These are phyloP conservation scores for Cicer cuneatum DNA, from an alignment of 306 rosid species.

Conservation along the genomic window DNA sequence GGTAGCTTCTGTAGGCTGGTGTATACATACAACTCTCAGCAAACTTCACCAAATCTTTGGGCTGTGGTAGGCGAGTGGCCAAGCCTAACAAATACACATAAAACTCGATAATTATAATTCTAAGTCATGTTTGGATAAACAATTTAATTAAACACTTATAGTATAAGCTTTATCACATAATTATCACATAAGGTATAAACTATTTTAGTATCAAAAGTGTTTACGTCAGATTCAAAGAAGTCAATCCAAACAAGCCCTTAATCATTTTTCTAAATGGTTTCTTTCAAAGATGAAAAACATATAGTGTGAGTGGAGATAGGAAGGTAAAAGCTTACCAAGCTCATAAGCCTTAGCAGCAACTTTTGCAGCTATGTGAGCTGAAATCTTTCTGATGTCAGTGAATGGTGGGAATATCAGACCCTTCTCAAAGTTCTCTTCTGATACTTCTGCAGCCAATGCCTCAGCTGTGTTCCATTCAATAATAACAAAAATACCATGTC, in stretches of 20 bases:
- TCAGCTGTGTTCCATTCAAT: slow-evolving; percentile 79
- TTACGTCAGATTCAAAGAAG: too few species aligned
- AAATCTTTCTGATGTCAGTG: slow-evolving; percentile 88
- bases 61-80: slow-evolving; percentile 95
- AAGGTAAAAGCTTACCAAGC: slow-evolving; percentile 60
- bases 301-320: too few species aligned
- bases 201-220: too few species aligned
- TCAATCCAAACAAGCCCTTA: too few species aligned
- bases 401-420: slow-evolving; percentile 93
- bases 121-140: too few species aligned
- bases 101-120: slow-evolving; percentile 11
- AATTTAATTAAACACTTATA: too few species aligned
- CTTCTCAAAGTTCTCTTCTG: slow-evolving; percentile 69
- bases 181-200: too few species aligned
- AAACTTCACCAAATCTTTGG: slow-evolving; percentile 78
- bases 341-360: slow-evolving; percentile 97
- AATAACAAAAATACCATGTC: neutral
- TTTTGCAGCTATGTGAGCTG: slow-evolving; percentile 93
- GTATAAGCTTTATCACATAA: neutral
- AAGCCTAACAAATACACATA: slow-evolving; percentile 58
- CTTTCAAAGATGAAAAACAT: too few species aligned
- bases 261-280: too few species aligned
- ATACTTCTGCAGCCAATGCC: slow-evolving; percentile 86
- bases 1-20: slow-evolving; percentile 80
- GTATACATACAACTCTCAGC: slow-evolving; percentile 99